A percentile compares a stretch with the other conserved stretches of the same genome.
These are phyloP conservation scores for Phytophthora niederhauseri DNA, from an alignment of 352 stramenopile species.

Conservation along the genomic window DNA sequence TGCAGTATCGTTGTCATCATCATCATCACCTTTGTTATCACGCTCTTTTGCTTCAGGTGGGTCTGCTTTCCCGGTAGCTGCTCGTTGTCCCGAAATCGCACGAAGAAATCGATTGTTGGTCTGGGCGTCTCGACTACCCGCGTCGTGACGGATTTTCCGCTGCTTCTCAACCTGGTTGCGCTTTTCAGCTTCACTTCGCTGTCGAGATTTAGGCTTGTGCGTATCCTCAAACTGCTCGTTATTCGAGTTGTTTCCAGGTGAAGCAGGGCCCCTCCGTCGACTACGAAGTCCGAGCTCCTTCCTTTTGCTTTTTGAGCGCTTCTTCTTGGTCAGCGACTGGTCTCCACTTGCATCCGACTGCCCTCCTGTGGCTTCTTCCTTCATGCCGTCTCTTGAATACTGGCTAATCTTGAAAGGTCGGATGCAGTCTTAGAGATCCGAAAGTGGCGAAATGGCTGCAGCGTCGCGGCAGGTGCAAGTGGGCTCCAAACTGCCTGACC, in stretches of 20 bases:
- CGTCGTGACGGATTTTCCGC: conserved; percentile 30
- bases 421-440: conserved; percentile 20
- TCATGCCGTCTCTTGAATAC: conserved; percentile 5
- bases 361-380: conserved; percentile 5
- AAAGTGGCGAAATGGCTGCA: conserved; percentile 20
- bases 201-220: conserved; percentile 12
- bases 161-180: conserved; percentile 48
- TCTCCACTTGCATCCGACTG: background rate
- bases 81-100: conserved; percentile 28
- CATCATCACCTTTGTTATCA: background rate
- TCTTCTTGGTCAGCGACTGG: conserved; percentile 6
- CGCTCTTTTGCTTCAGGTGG: background rate
- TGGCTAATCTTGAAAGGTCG: conserved; percentile 35
- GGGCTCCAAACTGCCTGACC: conserved; percentile 71
- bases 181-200: conserved; percentile 42
- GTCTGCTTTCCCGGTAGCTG: conserved; percentile 1
- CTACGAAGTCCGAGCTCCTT: conserved; percentile 4
- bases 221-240: background rate
- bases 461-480: conserved; percentile 59
- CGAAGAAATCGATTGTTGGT: conserved; percentile 66
- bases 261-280: conserved; percentile 9
- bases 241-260: conserved; percentile 11
- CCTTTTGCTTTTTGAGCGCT: conserved; percentile 6
- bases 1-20: conserved; percentile 13
- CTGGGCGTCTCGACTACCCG: conserved; percentile 27